Percentiles rank a stretch among this genome's conserved stretches.
These are phyloP conservation scores for Kwoniella dendrophila DNA, from an alignment of 768 basidiomycete species.

Conservation along the genomic window DNA sequence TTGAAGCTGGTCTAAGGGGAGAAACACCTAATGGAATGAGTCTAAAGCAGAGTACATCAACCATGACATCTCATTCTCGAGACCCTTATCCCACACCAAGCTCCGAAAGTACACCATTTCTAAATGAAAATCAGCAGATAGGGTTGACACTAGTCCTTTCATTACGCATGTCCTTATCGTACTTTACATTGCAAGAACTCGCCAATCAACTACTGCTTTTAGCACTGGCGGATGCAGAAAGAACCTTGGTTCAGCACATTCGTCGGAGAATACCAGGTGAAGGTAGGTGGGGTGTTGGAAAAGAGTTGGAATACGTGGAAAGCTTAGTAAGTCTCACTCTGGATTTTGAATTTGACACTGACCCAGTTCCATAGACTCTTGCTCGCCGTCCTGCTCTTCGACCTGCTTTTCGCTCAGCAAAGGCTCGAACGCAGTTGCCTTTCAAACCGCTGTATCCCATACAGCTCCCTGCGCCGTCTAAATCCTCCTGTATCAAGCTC, in stretches of 20 bases:
- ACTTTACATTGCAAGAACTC: constrained; percentile 47
- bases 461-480: constrained; percentile 48
- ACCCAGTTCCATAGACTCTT: constrained; percentile 16
- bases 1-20: constrained; percentile 41
- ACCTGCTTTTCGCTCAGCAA: constrained; percentile 51
- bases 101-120: not conserved
- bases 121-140: constrained; percentile 35
- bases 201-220: constrained; percentile 40
- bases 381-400: constrained; percentile 37
- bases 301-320: constrained; percentile 49
- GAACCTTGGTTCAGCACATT: constrained; percentile 48
- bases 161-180: constrained; percentile 49
- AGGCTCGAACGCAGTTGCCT: constrained; percentile 44
- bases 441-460: constrained; percentile 35
- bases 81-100: constrained; percentile 25
- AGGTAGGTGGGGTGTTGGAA: constrained; percentile 46
- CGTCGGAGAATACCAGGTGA: constrained; percentile 46
- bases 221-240: constrained; percentile 44
- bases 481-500: constrained; percentile 46
- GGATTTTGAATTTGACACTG: not conserved
- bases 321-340: constrained; percentile 32
- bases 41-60: constrained; percentile 4
- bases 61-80: constrained; percentile 6
- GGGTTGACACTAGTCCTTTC: constrained; percentile 47
- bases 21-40: constrained; percentile 5